phyloP scores from a whole-genome alignment of 2,329 filamentous ascomycete species.

The Alternaria sp. region DNA sequence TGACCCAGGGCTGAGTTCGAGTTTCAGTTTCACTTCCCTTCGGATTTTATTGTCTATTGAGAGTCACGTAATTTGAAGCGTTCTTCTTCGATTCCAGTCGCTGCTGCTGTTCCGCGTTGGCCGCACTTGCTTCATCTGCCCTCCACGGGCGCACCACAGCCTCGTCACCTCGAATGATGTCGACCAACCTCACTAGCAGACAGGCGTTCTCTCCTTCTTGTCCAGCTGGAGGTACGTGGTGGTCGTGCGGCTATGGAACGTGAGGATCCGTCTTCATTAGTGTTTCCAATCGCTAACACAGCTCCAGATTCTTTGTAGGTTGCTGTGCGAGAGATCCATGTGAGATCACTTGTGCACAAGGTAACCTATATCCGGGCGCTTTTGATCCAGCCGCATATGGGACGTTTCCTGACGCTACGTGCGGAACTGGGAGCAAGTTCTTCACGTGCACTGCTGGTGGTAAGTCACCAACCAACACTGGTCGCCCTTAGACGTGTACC shows the following conservation, averaged over 20 bases:
- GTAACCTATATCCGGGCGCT: slow-evolving; percentile 40
- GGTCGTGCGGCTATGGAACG: slow-evolving; percentile 43
- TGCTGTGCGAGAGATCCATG: slow-evolving; percentile 51
- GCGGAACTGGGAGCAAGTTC: slow-evolving; percentile 37
- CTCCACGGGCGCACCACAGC: background rate
- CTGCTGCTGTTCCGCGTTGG: background rate
- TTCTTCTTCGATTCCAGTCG: background rate
- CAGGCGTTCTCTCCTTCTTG: slow-evolving; percentile 44
- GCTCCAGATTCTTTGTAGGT: slow-evolving; percentile 42
- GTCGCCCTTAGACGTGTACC: background rate
- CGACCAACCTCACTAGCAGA: slow-evolving; percentile 9
- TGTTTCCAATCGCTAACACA: background rate
- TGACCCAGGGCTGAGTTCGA: background rate
- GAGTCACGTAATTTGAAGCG: background rate
- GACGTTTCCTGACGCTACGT: slow-evolving; percentile 42
- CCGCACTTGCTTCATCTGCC: background rate
- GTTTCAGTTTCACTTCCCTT: background rate
- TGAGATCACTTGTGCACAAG: slow-evolving; percentile 43
- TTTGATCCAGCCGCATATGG: slow-evolving; percentile 45
- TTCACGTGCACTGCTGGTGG: slow-evolving; percentile 45
- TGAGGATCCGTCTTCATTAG: background rate
- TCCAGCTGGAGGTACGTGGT: slow-evolving; percentile 46
- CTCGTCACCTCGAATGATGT: slow-evolving; percentile 3
- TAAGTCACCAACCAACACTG: background rate
- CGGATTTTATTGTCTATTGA: background rate